phyloP scores from a whole-genome alignment of 805 yeast species.

The Candida maris region DNA sequence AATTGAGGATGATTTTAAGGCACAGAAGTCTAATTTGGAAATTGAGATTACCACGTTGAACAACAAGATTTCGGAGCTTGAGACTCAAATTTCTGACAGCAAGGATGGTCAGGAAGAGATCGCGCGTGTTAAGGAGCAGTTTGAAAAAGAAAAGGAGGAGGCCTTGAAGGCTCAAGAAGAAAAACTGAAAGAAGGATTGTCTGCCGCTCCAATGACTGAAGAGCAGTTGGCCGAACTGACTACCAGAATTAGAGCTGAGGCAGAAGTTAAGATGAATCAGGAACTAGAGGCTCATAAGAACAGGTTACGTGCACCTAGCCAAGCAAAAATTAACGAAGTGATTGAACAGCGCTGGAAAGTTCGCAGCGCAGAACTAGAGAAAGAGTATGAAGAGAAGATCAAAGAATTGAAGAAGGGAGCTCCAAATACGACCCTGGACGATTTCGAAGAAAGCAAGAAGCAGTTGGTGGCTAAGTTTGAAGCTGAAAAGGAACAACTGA shows the following conservation, averaged over 20 bases:
- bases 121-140: constrained; percentile 19
- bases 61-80: constrained; percentile 12
- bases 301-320: constrained; percentile 36
- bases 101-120: constrained; percentile 3
- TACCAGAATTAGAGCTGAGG: constrained; percentile 24
- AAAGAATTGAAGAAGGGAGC: constrained; percentile 18
- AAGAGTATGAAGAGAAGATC: constrained; percentile 23
- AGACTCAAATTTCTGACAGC: background rate
- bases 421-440: constrained; percentile 3
- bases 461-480: constrained; percentile 21
- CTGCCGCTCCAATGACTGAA: constrained; percentile 16
- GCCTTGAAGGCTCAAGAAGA: constrained; percentile 17
- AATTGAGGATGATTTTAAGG: constrained; percentile 15
- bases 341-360: constrained; percentile 33
- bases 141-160: constrained; percentile 18
- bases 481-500: constrained; percentile 34
- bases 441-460: constrained; percentile 15
- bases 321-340: constrained; percentile 34
- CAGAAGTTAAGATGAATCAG: constrained; percentile 20
- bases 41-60: constrained; percentile 17
- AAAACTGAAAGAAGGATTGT: constrained; percentile 11
- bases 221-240: constrained; percentile 22
- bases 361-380: constrained; percentile 34
- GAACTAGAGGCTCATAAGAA: constrained; percentile 31
- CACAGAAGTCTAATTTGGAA: constrained; percentile 11